phyloP scores from a whole-genome alignment of 2,329 filamentous ascomycete genomes.

The Penicillium sp. region DNA sequence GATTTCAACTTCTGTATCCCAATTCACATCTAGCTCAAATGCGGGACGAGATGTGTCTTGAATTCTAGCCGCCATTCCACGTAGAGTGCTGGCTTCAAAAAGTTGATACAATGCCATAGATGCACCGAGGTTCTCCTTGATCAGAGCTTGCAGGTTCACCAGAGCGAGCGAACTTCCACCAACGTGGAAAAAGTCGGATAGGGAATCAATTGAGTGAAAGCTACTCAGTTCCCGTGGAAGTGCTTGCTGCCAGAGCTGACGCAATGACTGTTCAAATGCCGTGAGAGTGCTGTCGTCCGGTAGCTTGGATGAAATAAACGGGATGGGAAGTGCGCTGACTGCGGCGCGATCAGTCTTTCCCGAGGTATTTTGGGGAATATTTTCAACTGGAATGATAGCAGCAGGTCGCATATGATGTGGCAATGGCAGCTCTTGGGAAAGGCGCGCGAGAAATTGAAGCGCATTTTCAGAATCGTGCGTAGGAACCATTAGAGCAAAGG shows the following conservation, averaged over 20 bases:
- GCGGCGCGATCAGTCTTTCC: constrained; percentile 32
- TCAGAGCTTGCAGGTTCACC: constrained; percentile 16
- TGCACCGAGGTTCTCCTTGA: constrained; percentile 12
- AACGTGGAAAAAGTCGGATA: constrained; percentile 24
- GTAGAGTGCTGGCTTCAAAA: constrained; percentile 21
- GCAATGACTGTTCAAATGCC: constrained; percentile 12
- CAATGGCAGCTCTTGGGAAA: constrained; percentile 32
- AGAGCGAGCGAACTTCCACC: constrained; percentile 21
- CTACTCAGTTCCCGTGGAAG: constrained; percentile 14
- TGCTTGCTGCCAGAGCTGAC: constrained; percentile 19
- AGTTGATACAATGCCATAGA: constrained; percentile 18
- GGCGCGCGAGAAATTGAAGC: constrained; percentile 23
- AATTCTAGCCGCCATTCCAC: constrained; percentile 16
- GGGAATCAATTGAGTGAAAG: constrained; percentile 12
- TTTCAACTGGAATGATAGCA: constrained; percentile 25
- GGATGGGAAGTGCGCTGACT: constrained; percentile 12
- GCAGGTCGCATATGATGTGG: constrained; percentile 42
- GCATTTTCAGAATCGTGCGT: neutral
- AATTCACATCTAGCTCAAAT: constrained; percentile 4
- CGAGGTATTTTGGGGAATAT: constrained; percentile 30
- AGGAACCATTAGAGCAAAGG: constrained; percentile 12
- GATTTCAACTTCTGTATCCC: constrained; percentile 17
- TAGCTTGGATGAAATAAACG: neutral
- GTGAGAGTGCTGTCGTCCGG: neutral
- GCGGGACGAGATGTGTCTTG: neutral